Base-by-base conservation (phyloP, 768 basidiomycete genomes). In the Trametes gibbosa region DNA sequence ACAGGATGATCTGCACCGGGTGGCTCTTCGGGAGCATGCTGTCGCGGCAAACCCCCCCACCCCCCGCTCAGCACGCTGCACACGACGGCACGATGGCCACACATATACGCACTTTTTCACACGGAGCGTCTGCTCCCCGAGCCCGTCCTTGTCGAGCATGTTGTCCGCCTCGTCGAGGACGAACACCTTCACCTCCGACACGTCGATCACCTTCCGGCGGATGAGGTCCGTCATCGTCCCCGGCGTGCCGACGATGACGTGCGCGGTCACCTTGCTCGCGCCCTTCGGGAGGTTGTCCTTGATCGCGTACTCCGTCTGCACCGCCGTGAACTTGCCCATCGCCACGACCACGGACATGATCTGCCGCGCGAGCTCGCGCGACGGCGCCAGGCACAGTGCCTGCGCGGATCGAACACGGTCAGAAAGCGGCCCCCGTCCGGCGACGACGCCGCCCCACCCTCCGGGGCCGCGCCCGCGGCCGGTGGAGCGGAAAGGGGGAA, bases 131-230 rank as follows among this genome's bases (percentile, higher is more conserved):
- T 98, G 95, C 63, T 98, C 96, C 12, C 95, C 93, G 50, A 98
- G 76, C 19, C 92, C 90, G 71, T 95, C 92, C 68, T 93, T 86
- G 70, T 95, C 95, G 65, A 99, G 78, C 96, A 98, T 98, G 74
- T 98, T 97, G 74, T 99, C 97, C 39, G 97, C 97, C 75, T 99
- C 97, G 69, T 99, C 97, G 8, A 98, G 79, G 3, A 98, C 96
- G 56, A 98, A 93, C 3, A 96, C 91, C 69, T 92, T 92, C 72
- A 99, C 82, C 29, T 86, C 79, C 48, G 80, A 82, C 16, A 87
- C 77, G 68, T 98, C 92, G 58, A 98, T 81, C 43, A 93, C 87
- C 63, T 76, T 87, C 68, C 82, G 80, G 65, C 85, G 77, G 67
- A 98, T 84, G 68, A 97, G 81, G 73, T 96, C 93, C 40, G 84